Evolutionary conservation across 371 early-diverging fungal species (phyloP), one percentile per base, ranked within the genome.

Genomic region (Mucor indicus): DNA sequence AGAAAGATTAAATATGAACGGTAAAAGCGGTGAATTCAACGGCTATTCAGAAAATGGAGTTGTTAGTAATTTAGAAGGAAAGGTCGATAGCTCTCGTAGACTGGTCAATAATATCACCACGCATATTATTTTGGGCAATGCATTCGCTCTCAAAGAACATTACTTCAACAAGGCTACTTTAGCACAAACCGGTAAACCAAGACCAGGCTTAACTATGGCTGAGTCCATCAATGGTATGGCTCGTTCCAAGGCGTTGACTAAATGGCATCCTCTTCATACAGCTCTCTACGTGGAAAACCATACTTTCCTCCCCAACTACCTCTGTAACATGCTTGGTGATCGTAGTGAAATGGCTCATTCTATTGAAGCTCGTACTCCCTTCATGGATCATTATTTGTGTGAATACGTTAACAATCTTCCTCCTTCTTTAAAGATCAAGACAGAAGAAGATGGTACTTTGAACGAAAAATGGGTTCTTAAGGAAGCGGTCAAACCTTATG

Each of bases 261-360:
- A 54, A 10, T 60, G 60, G 60, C 60, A 60, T 44, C 55, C 60
- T 29, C 50, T 60, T 38, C 60, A 60, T 24, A 50, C 55, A 22
- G 22, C 55, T 22, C 30, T 60, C 33, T 60, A 60, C 38, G 8
- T 50, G 6, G 60, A 60, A 43, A 50, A 42, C 35, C 54, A 37
- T 25, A 55, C 60, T 1, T 42, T 60, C 25, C 38, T 60, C 5
- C 46, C 47, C 22, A 60, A 60, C 20, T 40, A 36, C 20, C 50
- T 60, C 8, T 60, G 55, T 31, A 55, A 55, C 20, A 15, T 19
- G 23, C 50, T 60, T 24, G 60, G 60, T 38, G 60, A 60, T 29
- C 46, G 60, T 32, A 46, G 45, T 37, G 60, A 60, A 48, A 60
- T 60, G 60, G 59, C 59, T 9, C 59, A 58, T 33, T 58, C 59